Evolutionary conservation across 2,329 filamentous ascomycete genomes (phyloP), one percentile per base, ranked within the genome.

Genomic region (Sphaceloma murrayae): DNA sequence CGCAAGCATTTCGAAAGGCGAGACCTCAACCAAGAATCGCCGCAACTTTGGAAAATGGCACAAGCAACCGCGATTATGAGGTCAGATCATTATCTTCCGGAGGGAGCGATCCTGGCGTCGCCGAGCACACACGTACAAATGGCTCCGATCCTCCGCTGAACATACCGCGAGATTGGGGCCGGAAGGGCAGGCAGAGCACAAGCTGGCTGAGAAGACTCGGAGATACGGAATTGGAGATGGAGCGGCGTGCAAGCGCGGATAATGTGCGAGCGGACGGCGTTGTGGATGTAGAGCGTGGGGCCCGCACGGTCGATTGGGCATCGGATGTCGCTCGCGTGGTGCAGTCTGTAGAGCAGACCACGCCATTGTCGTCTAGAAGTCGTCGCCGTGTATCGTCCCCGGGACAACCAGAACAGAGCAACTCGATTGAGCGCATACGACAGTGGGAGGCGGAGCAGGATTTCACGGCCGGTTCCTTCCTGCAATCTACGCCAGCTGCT

Each of bases 401-500:
- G 56, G 34, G 45, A 49, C 50, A 22, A 10, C 7, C 6, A 26
- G 34, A 27, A 16, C 22, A 24, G 30, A 48, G 51, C 36, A 38
- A 46, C 10, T 47, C 53, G 16, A 21, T 54, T 6, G 53, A 56
- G 16, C 34, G 47, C 18, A 48, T 54, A 5, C 44, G 52, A 14
- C 53, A 59, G 17, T 62, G 57, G 60, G 61, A 65, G 44, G 49
- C 58, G 8, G 61, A 62, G 7, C 61, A 67, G 11, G 67, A 70
- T 26, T 62, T 72, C 46, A 65, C 67, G 43, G 60, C 63, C 14
- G 62, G 59, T 13, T 68, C 66, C 10, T 53, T 72, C 29, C 61
- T 71, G 4, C 65, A 66, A 3, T 70, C 68, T 3, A 72, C 69
- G 2, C 69, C 69, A 10, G 61, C 61, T 10, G 53, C 65, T 4